Base-by-base conservation (phyloP, 1,284 basidiomycete species). In the Cryptococcus hybrid region DNA sequence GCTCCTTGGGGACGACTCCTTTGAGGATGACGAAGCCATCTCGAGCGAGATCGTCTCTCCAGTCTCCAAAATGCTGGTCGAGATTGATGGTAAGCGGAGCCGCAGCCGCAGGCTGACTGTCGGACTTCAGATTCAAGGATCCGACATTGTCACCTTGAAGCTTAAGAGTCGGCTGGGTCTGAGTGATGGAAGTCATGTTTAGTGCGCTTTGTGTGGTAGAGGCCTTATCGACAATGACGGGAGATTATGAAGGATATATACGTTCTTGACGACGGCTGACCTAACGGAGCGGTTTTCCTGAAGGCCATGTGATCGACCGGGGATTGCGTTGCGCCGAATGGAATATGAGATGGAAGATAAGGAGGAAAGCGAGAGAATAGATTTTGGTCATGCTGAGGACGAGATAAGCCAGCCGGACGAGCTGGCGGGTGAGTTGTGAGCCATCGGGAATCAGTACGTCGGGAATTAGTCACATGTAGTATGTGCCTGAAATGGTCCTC, bases 11-110 rank as follows among this genome's bases (percentile, higher is more conserved):
- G 30, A 76, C 58, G 9, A 62, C 72, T 8, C 58, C 60, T 47
- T 71, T 70, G 42, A 76, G 62, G 13, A 76, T 67, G 11, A 62
- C 62, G 58, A 62, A 73, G 13, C 71, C 74, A 24, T 74, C 57
- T 2, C 51, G 45, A 9, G 47, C 59, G 5, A 74, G 62, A 18
- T 66, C 64, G 57, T 74, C 70, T 35, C 70, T 60, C 62, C 63
- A 74, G 56, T 72, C 72, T 39, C 57, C 54, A 50, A 61, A 65
- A 9, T 58, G 47, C 39, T 63, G 55, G 54, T 64, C 59, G 50
- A 64, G 58, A 39, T 57, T 64, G 44, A 59, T 47, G 59, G 64
- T 64, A 1, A 63, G 60, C 9, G 65, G 62, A 12, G 55, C 24
- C 34, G 35, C 34, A 37, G 24, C 34, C 11, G 47, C 34, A 13